Base-by-base conservation (phyloP, 2,329 filamentous ascomycete genomes). In the Colletotrichum lini region DNA sequence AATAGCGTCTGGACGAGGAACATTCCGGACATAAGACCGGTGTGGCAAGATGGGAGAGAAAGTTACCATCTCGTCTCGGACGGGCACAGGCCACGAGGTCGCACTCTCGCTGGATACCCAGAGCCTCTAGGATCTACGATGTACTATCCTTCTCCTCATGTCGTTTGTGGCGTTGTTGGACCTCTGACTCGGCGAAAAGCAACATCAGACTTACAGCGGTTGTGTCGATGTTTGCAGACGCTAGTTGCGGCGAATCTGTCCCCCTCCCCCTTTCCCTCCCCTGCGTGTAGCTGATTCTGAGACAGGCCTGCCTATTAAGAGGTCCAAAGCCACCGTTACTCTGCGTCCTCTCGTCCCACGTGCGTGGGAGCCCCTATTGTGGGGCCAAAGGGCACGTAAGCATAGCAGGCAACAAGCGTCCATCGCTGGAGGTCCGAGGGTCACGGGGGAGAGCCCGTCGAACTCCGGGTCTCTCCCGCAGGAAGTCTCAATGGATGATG, bases 121-220 rank as follows among this genome's bases (percentile, higher is more conserved):
- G 38, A 59, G 21, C 5, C 5, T n/a, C 26, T 26, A 45, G 21
- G 26, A 38, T 6, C 4, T 40, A 56, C 59, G 26, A 38, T 6
- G 3, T 40, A 56, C 59, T 9, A 26, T 1, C 2, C 26, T 26
- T 26, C 4, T 26, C 26, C 58, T 58, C 57, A 54, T 54, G 50
- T 59, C 38, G 52, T 57, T 40, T 6, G 26, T n/a, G 47, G 44
- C 16, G 16, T 12, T 45, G n/a, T 49, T 42, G 58, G 38, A 45
- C 50, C 30, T 50, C 65, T 71, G 68, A 71, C 68, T 71, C 68
- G 68, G 30, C 68, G 21, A 10, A 63, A 59, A 7, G 58, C 65
- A 59, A 62, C 45, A 38, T 71, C 58, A 42, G 44, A 50, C 16
- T n/a, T 63, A 64, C 58, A 63, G 23, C 40, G 45, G 45, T 30